These are phyloP conservation scores for Cyamopsis tetragonoloba DNA, from an alignment of 306 rosid species.

Conservation along the genomic window DNA sequence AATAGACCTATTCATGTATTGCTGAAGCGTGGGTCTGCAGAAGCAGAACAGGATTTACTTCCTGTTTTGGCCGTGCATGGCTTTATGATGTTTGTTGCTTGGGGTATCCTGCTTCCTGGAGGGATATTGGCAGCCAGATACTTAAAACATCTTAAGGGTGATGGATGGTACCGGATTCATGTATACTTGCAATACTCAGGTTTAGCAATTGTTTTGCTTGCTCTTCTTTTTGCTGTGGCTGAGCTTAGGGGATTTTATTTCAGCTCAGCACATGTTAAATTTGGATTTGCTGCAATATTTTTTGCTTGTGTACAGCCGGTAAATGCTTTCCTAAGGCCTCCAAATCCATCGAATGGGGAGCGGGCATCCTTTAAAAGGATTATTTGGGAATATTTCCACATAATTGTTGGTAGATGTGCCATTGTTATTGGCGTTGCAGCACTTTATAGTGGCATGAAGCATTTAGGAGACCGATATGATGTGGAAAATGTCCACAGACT, in stretches of 20 bases:
- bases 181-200: constrained; percentile 94
- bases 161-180: constrained; percentile 86
- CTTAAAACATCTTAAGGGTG: constrained; percentile 88
- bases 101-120: constrained; percentile 92
- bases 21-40: constrained; percentile 83
- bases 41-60: constrained; percentile 88
- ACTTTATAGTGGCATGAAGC: constrained; percentile 68
- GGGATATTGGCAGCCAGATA: constrained; percentile 85
- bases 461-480: constrained; percentile 61
- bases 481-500: constrained; percentile 69
- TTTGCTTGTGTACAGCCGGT: constrained; percentile 71
- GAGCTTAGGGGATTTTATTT: constrained; percentile 80
- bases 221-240: constrained; percentile 87
- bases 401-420: constrained; percentile 67
- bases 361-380: constrained; percentile 50
- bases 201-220: constrained; percentile 66
- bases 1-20: constrained; percentile 65
- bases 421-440: constrained; percentile 66
- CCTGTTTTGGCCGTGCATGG: constrained; percentile 94
- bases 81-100: constrained; percentile 92
- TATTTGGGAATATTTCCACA: constrained; percentile 77
- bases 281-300: constrained; percentile 61
- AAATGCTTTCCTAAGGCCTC: constrained; percentile 69
- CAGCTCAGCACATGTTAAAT: constrained; percentile 71
- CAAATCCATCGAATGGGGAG: constrained; percentile 52